Conservation (phyloP, 192 early-diverging fungal species). For the Rhizophagus sp. region DNA sequence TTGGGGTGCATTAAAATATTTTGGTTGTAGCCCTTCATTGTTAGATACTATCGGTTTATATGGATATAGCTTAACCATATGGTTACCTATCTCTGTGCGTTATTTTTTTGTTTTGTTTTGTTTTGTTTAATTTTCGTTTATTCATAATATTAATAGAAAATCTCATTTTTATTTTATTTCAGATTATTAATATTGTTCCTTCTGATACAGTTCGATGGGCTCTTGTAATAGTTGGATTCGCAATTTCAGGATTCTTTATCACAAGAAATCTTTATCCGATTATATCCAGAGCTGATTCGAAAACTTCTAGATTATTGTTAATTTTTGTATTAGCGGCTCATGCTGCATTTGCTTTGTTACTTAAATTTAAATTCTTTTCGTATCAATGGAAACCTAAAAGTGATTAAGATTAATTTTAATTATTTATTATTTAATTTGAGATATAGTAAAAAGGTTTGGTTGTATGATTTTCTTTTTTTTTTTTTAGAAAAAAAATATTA, state of each 20-base stretch:
- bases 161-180: slow-evolving; percentile 43
- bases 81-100: slow-evolving; percentile 88
- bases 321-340: slow-evolving; percentile 67
- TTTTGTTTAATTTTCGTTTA: background rate
- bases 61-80: slow-evolving; percentile 90
- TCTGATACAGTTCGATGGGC: slow-evolving; percentile 81
- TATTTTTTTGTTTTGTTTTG: background rate
- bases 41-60: slow-evolving; percentile 85
- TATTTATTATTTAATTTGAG: too few relatives aligned
- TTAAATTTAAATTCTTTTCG: slow-evolving; percentile 87
- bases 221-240: slow-evolving; percentile 76
- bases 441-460: too few relatives aligned
- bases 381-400: slow-evolving; percentile 38
- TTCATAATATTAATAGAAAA: background rate
- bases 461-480: too few relatives aligned
- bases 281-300: slow-evolving; percentile 68
- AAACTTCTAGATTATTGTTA: slow-evolving; percentile 67
- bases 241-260: slow-evolving; percentile 60
- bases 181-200: slow-evolving; percentile 83
- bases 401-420: too few relatives aligned
- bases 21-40: slow-evolving; percentile 78
- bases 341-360: slow-evolving; percentile 68
- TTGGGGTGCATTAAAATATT: slow-evolving; percentile 85
- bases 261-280: slow-evolving; percentile 62
- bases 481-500: too few relatives aligned